phyloP scores from a whole-genome alignment of 495 filamentous ascomycete genomes.

The Glutinoglossum americanum region DNA sequence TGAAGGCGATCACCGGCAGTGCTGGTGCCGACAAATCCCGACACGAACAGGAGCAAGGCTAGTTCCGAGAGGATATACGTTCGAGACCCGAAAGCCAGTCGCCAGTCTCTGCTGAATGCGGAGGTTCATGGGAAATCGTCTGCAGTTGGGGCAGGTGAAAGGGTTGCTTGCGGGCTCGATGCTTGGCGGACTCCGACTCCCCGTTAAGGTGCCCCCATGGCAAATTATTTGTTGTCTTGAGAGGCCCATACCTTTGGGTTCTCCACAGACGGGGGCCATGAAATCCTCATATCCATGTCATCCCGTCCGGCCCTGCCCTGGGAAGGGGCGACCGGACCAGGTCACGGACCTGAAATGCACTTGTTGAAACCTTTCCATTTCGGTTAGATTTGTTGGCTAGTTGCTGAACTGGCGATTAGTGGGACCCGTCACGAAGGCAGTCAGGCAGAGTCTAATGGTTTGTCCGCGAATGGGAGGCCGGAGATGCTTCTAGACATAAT shows the following conservation, averaged over 20 bases:
- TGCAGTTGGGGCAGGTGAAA: not conserved
- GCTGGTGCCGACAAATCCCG: not conserved
- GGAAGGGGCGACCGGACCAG: not conserved
- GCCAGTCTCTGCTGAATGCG: not conserved
- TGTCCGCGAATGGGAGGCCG: not conserved
- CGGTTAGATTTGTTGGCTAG: not conserved
- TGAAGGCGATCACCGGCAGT: not conserved
- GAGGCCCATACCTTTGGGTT: not conserved
- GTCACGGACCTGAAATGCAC: not conserved
- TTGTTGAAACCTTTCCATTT: not conserved
- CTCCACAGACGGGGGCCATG: not conserved
- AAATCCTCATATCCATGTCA: not conserved
- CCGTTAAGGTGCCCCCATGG: not conserved
- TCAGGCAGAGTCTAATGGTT: not conserved
- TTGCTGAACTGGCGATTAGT: not conserved
- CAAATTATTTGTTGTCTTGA: not conserved
- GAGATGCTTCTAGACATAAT: not conserved
- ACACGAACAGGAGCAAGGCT: not conserved
- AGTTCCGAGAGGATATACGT: not conserved
- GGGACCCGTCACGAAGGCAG: not conserved
- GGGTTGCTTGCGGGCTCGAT: not conserved
- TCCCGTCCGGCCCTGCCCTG: not conserved
- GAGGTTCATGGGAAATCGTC: not conserved
- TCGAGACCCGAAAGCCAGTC: not conserved
- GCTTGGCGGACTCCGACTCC: not conserved